Conservation (phyloP, 768 basidiomycete species). For the Galerina sulciceps region DNA sequence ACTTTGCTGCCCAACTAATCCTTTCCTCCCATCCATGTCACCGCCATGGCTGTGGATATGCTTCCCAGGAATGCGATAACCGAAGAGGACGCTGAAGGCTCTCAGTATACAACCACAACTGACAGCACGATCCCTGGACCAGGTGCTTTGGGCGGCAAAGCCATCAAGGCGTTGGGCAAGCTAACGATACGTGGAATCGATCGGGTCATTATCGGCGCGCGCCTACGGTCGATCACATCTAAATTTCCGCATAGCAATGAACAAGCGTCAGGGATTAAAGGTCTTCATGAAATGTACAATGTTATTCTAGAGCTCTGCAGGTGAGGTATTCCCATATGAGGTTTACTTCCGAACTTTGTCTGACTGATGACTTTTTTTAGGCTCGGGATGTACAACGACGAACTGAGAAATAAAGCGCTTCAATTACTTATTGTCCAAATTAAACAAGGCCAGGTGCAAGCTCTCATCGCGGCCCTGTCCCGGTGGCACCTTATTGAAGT, state of each 20-base stretch:
- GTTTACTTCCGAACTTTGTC: not conserved
- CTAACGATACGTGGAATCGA: slow-evolving; percentile 28
- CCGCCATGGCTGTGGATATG: slow-evolving; percentile 6
- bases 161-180: slow-evolving; percentile 30
- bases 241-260: slow-evolving; percentile 21
- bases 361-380: not conserved
- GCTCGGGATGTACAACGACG: slow-evolving; percentile 20
- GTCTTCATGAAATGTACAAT: slow-evolving; percentile 24
- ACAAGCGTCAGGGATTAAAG: slow-evolving; percentile 10
- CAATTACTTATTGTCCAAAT: slow-evolving; percentile 23
- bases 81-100: slow-evolving; percentile 5
- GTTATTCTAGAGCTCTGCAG: slow-evolving; percentile 32
- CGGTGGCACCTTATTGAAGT: slow-evolving; percentile 11
- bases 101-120: slow-evolving; percentile 15
- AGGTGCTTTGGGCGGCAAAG: slow-evolving; percentile 29
- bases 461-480: slow-evolving; percentile 10
- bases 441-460: slow-evolving; percentile 7
- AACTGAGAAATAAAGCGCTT: slow-evolving; percentile 19
- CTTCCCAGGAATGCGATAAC: slow-evolving; percentile 3
- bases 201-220: slow-evolving; percentile 23
- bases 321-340: slow-evolving; percentile 5
- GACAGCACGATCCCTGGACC: slow-evolving; percentile 24
- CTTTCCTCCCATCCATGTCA: slow-evolving; percentile 1
- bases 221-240: slow-evolving; percentile 19
- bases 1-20: not conserved